Conservation (phyloP, 352 stramenopile genomes). For the Globisporangium megalacanthum region DNA sequence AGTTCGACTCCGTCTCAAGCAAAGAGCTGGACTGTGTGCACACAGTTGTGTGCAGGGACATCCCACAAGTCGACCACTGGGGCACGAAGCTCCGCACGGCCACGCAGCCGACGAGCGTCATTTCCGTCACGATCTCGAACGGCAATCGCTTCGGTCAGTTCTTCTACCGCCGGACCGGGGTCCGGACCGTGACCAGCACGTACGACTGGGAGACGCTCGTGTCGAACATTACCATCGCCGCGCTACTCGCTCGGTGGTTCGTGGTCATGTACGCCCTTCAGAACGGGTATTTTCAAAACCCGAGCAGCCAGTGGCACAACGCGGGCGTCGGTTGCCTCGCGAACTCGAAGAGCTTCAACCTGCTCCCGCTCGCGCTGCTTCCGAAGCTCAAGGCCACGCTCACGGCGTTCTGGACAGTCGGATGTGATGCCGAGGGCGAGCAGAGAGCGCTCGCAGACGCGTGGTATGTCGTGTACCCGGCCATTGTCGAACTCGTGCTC, state of each 20-base stretch:
- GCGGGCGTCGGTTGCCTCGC: conserved; percentile 8
- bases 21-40: neutral
- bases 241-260: conserved; percentile 12
- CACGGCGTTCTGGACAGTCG: conserved; percentile 22
- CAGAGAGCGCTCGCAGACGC: conserved; percentile 15
- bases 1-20: conserved; percentile 5
- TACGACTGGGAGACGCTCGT: conserved; percentile 12
- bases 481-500: conserved; percentile 22
- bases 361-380: conserved; percentile 19
- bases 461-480: conserved; percentile 32
- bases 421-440: conserved; percentile 16
- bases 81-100: neutral
- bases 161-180: neutral
- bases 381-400: conserved; percentile 16
- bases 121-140: conserved; percentile 9
- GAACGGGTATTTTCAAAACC: neutral
- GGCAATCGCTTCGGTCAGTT: conserved; percentile 13
- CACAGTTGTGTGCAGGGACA: neutral
- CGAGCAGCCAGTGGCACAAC: neutral
- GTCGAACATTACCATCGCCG: conserved; percentile 3
- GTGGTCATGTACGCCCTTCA: conserved; percentile 4
- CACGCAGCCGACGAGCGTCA: neutral
- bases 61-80: conserved; percentile 1
- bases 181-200: neutral
- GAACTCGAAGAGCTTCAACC: conserved; percentile 7